Conservation (phyloP, 768 basidiomycete species). For the Neoboletus magnificus region DNA sequence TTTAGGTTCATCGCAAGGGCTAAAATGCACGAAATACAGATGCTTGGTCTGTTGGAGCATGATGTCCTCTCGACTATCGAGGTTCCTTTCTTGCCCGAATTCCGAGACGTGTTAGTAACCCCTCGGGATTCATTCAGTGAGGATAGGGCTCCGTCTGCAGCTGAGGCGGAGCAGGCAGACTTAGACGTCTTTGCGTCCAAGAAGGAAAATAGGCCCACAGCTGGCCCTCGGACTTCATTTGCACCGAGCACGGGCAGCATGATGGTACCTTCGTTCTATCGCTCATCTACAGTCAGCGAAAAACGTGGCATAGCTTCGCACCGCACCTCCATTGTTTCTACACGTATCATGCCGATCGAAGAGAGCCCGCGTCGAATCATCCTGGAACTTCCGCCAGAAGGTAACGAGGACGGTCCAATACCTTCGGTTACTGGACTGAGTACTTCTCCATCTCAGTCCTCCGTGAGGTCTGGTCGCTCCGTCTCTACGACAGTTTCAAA, state of each 20-base stretch:
- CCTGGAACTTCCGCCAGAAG: conserved; percentile 50
- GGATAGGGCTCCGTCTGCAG: conserved; percentile 39
- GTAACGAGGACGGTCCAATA: conserved; percentile 28
- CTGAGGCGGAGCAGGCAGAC: conserved; percentile 73
- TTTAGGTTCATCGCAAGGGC: conserved; percentile 85
- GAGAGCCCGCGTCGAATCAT: conserved; percentile 59
- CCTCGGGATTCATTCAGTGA: conserved; percentile 34
- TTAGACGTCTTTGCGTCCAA: conserved; percentile 59
- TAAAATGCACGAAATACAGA: conserved; percentile 97
- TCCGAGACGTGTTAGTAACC: conserved; percentile 29
- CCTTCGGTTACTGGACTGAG: conserved; percentile 41
- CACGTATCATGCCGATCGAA: conserved; percentile 61
- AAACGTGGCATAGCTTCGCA: conserved; percentile 41
- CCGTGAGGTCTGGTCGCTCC: conserved; percentile 53
- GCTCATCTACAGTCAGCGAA: conserved; percentile 33
- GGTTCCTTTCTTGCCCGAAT: conserved; percentile 69
- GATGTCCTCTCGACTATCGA: conserved; percentile 88
- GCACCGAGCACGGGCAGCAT: conserved; percentile 41
- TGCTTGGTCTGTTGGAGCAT: conserved; percentile 88
- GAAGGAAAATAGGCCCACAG: conserved; percentile 34
- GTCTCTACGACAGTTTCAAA: conserved; percentile 38
- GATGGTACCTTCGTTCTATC: conserved; percentile 34
- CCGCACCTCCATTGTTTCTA: conserved; percentile 46
- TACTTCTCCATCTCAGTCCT: conserved; percentile 67
- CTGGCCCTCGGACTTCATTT: conserved; percentile 37